Conservation (phyloP, 2,329 filamentous ascomycete species). For the Calonectria multiphialidica region DNA sequence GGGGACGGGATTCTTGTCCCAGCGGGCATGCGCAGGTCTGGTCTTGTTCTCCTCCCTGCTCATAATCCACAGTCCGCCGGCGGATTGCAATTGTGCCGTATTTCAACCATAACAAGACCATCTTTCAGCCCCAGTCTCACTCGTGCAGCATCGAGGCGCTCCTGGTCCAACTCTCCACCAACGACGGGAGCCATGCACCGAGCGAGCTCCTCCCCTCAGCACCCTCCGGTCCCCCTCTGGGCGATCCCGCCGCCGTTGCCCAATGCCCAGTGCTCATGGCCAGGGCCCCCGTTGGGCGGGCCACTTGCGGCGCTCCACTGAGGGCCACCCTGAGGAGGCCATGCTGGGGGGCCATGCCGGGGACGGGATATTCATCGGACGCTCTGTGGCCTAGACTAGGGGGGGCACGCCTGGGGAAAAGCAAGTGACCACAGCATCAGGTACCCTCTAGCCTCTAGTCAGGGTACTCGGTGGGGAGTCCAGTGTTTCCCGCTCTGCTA, state of each 20-base stretch:
- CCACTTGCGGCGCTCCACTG: conserved; percentile 17
- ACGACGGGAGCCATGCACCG: conserved; percentile 18
- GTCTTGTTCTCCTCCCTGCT: neutral
- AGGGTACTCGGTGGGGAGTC: conserved; percentile 1
- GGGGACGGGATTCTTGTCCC: neutral
- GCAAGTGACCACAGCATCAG: conserved; percentile 14
- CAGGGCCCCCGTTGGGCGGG: conserved; percentile 25
- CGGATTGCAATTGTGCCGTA: conserved; percentile 6
- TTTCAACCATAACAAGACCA: conserved; percentile 1
- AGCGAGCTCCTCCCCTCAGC: conserved; percentile 5
- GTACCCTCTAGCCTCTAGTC: neutral
- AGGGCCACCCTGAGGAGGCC: neutral
- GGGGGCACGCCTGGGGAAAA: conserved; percentile 15
- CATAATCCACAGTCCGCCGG: neutral
- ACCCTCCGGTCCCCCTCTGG: neutral
- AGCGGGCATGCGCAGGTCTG: neutral
- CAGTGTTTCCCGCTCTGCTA: conserved; percentile 22
- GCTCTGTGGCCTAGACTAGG: conserved; percentile 2
- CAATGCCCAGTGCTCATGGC: conserved; percentile 1
- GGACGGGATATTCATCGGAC: conserved; percentile 10
- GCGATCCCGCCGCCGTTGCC: conserved; percentile 6
- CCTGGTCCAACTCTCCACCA: neutral
- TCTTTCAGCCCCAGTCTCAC: conserved; percentile 10
- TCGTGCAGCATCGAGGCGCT: conserved; percentile 9
- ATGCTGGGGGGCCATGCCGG: conserved; percentile 6